A percentile compares a stretch with the other conserved stretches of the same genome.
phyloP scores from a whole-genome alignment of 73 alveolate species.

The Breviolum minutum region DNA sequence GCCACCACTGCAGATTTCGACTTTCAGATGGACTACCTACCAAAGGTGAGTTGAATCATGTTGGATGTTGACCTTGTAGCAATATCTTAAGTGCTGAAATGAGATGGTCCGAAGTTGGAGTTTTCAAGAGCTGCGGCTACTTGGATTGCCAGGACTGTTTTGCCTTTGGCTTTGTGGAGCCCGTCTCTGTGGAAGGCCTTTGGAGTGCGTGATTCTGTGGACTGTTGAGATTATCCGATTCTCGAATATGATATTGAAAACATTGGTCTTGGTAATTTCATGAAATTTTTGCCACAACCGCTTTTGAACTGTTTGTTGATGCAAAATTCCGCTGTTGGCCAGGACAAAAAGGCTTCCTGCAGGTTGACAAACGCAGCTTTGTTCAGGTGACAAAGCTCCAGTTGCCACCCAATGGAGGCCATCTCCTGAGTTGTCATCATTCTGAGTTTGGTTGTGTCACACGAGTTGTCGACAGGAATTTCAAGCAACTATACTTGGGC shows the following conservation, averaged over 20 bases:
- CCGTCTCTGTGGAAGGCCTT: constrained; percentile 58
- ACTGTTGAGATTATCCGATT: no score
- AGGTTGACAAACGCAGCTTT: constrained; percentile 57
- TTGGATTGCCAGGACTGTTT: constrained; percentile 35
- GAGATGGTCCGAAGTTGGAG: no score
- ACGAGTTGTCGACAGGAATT: no score
- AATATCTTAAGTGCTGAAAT: no score
- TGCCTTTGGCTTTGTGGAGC: constrained; percentile 90
- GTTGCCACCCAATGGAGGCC: constrained; percentile 55
- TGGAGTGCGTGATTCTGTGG: background rate
- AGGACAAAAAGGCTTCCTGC: constrained; percentile 40
- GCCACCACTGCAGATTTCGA: constrained; percentile 88
- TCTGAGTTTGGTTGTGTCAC: no score
- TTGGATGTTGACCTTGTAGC: background rate
- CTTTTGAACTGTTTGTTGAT: background rate
- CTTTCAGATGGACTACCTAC: constrained; percentile 91
- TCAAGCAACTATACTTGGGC: no score
- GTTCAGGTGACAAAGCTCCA: constrained; percentile 76
- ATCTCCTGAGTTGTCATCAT: background rate
- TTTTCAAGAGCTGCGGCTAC: background rate
- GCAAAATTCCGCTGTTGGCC: background rate
- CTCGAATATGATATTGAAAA: no score
- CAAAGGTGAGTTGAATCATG: background rate
- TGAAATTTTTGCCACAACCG: background rate
- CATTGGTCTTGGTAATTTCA: no score